Base-by-base conservation (phyloP, 495 filamentous ascomycete genomes). In the Daldinia decipiens region DNA sequence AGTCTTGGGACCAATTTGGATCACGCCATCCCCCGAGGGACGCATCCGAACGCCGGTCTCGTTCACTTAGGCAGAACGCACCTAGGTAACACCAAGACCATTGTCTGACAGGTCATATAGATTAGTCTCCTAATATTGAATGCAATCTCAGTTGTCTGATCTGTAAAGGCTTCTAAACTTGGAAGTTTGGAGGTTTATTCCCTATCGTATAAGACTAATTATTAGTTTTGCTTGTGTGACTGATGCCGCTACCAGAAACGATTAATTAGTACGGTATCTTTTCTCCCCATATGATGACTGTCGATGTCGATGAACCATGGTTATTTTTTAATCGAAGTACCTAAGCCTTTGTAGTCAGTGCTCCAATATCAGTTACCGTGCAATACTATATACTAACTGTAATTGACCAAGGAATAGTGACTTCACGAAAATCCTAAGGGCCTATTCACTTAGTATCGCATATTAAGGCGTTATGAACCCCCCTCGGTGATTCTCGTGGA, bases 11-110 rank as follows among this genome's bases (percentile, higher is more conserved):
- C 32, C 55, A 60, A 56, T 68, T 19, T 60, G 21, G n/a, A 65
- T 72, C 70, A 62, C 64, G 59, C 70, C 55, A 68, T 72, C 45
- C 17, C 40, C 70, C 70, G 65, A 68, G 34, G 24, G 29, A 27
- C 32, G 55, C 19, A 62, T 61, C 57, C 70, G 70, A 47, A 40
- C 32, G 54, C 64, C 59, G 63, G 17, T 40, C 39, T 59, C 54
- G 54, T 45, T 54, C 43, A 63, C 61, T 64, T 68, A 72, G 65
- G 65, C 65, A 72, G 65, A 72, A 72, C 59, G 32, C 39, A 27
- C 19, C 38, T 65, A 47, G 38, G 61, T 60, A 60, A 65, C 57
- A 13, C 43, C 19, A 66, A 4, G 54, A 12, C 29, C 26, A 47
- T 12, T 24, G 13, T 21, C 13, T 19, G 12, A 24, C 19, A 47